These are phyloP conservation scores for Yarrowia phangngaensis DNA, from an alignment of 805 yeast genomes.

Conservation along the genomic window DNA sequence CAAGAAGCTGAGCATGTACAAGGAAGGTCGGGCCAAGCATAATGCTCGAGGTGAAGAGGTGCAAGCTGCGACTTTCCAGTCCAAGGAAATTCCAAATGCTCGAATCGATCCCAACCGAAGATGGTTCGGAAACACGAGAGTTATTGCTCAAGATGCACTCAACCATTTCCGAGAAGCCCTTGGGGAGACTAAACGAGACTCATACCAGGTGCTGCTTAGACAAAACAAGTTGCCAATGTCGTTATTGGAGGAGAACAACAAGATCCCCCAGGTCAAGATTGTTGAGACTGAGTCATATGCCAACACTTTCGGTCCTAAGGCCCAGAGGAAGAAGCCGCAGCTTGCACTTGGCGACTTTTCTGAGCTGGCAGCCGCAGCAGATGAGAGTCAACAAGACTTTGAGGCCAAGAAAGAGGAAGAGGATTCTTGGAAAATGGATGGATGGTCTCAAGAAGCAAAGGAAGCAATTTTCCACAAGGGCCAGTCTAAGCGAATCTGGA, in stretches of 20 bases:
- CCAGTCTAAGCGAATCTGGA: slow-evolving; percentile 98
- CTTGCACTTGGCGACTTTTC: slow-evolving; percentile 71
- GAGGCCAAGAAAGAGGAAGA: slow-evolving; percentile 78
- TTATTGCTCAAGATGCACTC: slow-evolving; percentile 93
- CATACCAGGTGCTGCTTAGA: slow-evolving; percentile 79
- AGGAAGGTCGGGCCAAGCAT: slow-evolving; percentile 80
- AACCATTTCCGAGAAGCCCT: slow-evolving; percentile 91
- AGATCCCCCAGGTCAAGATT: slow-evolving; percentile 73
- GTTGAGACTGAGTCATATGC: slow-evolving; percentile 83
- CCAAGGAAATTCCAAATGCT: slow-evolving; percentile 82
- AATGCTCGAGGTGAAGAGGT: slow-evolving; percentile 84
- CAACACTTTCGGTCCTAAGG: slow-evolving; percentile 87
- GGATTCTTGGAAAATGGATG: slow-evolving; percentile 59
- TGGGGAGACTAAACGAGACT: slow-evolving; percentile 76
- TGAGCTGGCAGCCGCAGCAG: slow-evolving; percentile 64
- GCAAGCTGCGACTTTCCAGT: slow-evolving; percentile 83
- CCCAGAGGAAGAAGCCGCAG: slow-evolving; percentile 88
- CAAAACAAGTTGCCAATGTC: slow-evolving; percentile 96
- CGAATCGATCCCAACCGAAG: slow-evolving; percentile 93
- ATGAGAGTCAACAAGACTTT: slow-evolving; percentile 52
- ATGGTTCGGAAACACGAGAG: slow-evolving; percentile 98
- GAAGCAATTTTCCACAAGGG: slow-evolving; percentile 96
- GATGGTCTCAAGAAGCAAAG: slow-evolving; percentile 84
- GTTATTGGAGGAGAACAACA: slow-evolving; percentile 74
- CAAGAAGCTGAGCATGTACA: slow-evolving; percentile 86